A percentile compares a stretch with the other conserved stretches of the same genome.
These are phyloP conservation scores for Colletotrichum liaoningense DNA, from an alignment of 2,329 filamentous ascomycete genomes.

Conservation along the genomic window DNA sequence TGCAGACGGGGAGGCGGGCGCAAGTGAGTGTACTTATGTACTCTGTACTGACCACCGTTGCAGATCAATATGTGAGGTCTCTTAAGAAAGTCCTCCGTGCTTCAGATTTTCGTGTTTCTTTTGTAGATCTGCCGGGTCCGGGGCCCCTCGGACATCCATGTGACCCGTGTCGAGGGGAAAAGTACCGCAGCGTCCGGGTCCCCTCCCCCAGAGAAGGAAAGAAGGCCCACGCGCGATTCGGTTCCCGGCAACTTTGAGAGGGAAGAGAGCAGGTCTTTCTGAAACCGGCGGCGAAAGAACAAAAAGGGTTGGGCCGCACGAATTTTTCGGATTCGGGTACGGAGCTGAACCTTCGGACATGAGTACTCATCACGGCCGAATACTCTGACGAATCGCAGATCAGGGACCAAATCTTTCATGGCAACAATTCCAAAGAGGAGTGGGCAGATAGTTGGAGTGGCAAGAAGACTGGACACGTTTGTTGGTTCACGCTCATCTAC, in stretches of 20 bases:
- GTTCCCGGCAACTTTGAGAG: constrained; percentile 8
- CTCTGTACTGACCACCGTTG: background rate
- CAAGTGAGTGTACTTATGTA: background rate
- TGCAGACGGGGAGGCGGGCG: background rate
- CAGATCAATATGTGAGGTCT: constrained; percentile 4
- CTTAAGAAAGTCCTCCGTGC: constrained; percentile 4
- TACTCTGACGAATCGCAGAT: background rate
- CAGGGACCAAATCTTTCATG: background rate
- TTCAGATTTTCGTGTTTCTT: background rate
- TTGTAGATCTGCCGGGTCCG: constrained; percentile 2
- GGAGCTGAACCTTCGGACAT: background rate
- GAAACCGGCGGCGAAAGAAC: background rate
- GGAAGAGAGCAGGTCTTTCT: background rate
- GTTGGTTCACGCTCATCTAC: background rate
- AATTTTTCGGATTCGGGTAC: background rate
- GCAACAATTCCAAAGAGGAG: background rate
- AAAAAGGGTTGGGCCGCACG: background rate
- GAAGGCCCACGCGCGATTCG: background rate
- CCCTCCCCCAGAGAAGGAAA: background rate
- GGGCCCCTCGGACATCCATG: constrained; percentile 7
- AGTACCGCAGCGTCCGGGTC: background rate
- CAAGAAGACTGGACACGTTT: background rate
- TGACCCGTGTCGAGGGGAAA: constrained; percentile 1
- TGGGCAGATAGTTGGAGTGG: background rate
- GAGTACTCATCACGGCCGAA: background rate